Evolutionary conservation across 2,329 filamentous ascomycete species (phyloP).

Genomic region (Xenoacremonium recifei): DNA sequence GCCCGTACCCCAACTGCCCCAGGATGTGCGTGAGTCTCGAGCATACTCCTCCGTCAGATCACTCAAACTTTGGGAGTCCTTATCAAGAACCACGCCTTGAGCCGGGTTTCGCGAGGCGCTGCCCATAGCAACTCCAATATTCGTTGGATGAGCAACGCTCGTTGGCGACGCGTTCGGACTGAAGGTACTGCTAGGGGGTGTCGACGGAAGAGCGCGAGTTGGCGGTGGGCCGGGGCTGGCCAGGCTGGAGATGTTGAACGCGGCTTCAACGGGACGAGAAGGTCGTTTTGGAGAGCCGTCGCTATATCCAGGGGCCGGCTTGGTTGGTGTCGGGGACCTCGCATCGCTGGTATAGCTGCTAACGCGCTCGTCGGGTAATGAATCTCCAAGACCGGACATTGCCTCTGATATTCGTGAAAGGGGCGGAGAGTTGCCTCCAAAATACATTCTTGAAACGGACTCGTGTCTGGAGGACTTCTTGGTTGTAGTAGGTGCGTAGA

Average conservation of each 20-base stretch:
- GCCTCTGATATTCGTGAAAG: conserved; percentile 18
- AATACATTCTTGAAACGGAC: conserved; percentile 12
- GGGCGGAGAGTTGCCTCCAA: conserved; percentile 10
- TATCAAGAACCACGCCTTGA: conserved; percentile 13
- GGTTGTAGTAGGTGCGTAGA: conserved; percentile 35
- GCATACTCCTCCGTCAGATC: conserved; percentile 31
- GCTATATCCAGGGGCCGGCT: conserved; percentile 1
- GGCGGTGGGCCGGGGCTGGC: conserved; percentile 44
- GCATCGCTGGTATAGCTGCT: conserved; percentile 5
- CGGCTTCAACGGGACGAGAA: conserved; percentile 8
- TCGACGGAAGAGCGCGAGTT: conserved; percentile 35
- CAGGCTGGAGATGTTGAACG: conserved; percentile 17
- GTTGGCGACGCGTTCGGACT: conserved; percentile 14
- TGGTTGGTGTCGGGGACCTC: conserved; percentile 9
- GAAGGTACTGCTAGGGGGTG: conserved; percentile 11
- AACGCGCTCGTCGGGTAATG: conserved; percentile 2
- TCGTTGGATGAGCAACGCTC: conserved; percentile 6
- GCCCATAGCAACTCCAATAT: conserved; percentile 12
- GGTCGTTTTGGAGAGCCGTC: conserved; percentile 14
- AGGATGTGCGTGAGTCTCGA: conserved; percentile 28
- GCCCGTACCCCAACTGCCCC: conserved; percentile 31
- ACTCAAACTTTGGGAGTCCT: conserved; percentile 27
- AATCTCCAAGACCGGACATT: conserved; percentile 6
- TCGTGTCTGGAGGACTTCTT: conserved; percentile 36
- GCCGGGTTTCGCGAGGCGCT: conserved; percentile 11